Base-by-base conservation (phyloP, 257 asterid species). In the Gardenia jasminoides region DNA sequence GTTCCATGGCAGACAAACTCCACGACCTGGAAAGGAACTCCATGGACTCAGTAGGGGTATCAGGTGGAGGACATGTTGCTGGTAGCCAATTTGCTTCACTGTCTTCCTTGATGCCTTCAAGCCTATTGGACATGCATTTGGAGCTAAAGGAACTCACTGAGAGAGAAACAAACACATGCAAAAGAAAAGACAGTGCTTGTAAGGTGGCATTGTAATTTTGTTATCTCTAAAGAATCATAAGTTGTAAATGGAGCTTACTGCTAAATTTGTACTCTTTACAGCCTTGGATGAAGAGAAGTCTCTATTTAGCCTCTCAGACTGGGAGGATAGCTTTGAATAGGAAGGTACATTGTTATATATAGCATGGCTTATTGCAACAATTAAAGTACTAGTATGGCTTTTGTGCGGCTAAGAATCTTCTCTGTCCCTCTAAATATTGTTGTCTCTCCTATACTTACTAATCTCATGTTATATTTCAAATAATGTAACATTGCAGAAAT, bases 11-110 rank as follows among this genome's bases (percentile, higher is more conserved):
- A 0, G 96, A 90, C 41, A 93, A 82, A 47, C 98, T 93, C 98
- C 97, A 93, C 28, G 98, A 90, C 58, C 97, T 80, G 19, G 96
- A 96, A 79, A 93, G 88, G 86, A 92, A 93, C 91, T 93, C 98
- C 98, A 93, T 93, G 50, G 97, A 84, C 77, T 93, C 98, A 0
- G 92, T 92, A 0, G 98, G 97, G 33, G 98, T 93, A 80, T 93
- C 96, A 0, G 97, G 98, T 73, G 87, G 96, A 5, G 92, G 96
- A 66, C 92, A 90, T 4, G 82, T 68, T 16, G 77, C 84, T 0
- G 91, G 88, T 64, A 84, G 65, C 93, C 93, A 92, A 24, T 82
- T 84, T 3, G 72, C 83, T 19, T 79, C 84, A 16, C 84, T 79
- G 48, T 90, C 93, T 87, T 93, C 97, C 81, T 80, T 90, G n/a